These are phyloP conservation scores for Kurtzmaniella quercitrusa DNA, from an alignment of 1,139 yeast species.

Conservation along the genomic window DNA sequence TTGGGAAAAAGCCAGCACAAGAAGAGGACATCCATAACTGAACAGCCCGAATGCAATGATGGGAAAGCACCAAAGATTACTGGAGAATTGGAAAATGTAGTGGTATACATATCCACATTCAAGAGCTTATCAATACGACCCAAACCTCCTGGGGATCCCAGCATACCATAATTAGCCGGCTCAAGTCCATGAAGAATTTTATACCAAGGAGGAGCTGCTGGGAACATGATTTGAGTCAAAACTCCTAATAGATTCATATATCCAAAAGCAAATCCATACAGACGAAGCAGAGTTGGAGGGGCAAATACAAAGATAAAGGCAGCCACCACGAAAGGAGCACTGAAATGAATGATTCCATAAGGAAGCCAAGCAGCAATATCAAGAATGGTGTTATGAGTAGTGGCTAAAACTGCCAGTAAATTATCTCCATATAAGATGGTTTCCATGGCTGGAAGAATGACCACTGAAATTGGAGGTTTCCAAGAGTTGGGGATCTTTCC, in stretches of 20 bases:
- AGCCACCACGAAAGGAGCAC: slow-evolving; percentile 86
- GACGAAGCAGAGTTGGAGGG: slow-evolving; percentile 84
- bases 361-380: slow-evolving; percentile 96
- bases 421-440: slow-evolving; percentile 93
- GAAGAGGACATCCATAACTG: slow-evolving; percentile 89
- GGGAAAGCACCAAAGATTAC: slow-evolving; percentile 98
- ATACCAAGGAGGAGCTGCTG: slow-evolving; percentile 99
- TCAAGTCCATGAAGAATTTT: slow-evolving; percentile 78
- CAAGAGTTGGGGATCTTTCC: slow-evolving; percentile 70
- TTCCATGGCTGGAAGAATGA: slow-evolving; percentile 90
- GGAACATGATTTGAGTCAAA: slow-evolving; percentile 70
- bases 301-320: slow-evolving; percentile 77
- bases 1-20: slow-evolving; percentile 78
- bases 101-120: slow-evolving; percentile 83
- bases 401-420: slow-evolving; percentile 79
- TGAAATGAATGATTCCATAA: slow-evolving; percentile 86
- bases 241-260: slow-evolving; percentile 92
- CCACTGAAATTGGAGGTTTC: slow-evolving; percentile 89
- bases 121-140: slow-evolving; percentile 80
- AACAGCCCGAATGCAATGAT: slow-evolving; percentile 88
- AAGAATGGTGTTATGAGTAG: slow-evolving; percentile 59
- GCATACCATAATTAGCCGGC: slow-evolving; percentile 90
- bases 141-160: slow-evolving; percentile 95
- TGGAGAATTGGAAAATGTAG: slow-evolving; percentile 83
- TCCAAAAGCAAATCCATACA: slow-evolving; percentile 95